Evolutionary conservation across 176 grass and related monocot genomes (phyloP).

Genomic region (Elymus sibiricus): DNA sequence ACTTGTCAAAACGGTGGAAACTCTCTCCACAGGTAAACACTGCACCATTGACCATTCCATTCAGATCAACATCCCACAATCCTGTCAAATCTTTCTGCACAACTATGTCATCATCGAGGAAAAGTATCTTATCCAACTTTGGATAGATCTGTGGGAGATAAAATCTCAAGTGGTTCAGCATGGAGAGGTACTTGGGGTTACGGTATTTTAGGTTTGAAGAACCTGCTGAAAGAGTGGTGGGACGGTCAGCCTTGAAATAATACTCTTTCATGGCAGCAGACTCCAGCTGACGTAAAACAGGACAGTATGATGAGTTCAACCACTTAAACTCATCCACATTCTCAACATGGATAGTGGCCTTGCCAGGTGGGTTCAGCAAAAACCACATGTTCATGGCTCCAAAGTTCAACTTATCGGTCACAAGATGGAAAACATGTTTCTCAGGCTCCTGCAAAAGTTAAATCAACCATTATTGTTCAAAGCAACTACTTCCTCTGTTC

Average conservation of each 20-base stretch:
- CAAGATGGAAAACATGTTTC: constrained; percentile 99
- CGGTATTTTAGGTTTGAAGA: constrained; percentile 91
- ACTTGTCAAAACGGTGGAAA: constrained; percentile 99
- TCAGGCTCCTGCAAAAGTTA: constrained; percentile 72
- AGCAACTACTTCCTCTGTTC: too few species aligned
- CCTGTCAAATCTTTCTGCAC: constrained; percentile 99
- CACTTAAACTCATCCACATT: constrained; percentile 99
- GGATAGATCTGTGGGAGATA: constrained; percentile 98
- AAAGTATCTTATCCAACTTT: constrained; percentile 94
- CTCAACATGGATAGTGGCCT: constrained; percentile 92
- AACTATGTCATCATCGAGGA: constrained; percentile 98
- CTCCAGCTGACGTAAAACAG: constrained; percentile 84
- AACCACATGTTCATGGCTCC: constrained; percentile 99
- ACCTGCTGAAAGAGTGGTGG: constrained; percentile 77
- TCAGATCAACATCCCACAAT: constrained; percentile 95
- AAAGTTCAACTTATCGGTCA: constrained; percentile 98
- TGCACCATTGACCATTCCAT: constrained; percentile 93
- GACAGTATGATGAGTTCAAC: constrained; percentile 98
- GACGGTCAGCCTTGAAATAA: constrained; percentile 96
- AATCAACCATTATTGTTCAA: not conserved
- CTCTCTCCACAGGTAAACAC: constrained; percentile 94
- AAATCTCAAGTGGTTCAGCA: constrained; percentile 97
- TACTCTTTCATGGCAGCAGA: constrained; percentile 98
- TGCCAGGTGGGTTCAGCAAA: constrained; percentile 89
- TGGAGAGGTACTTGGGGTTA: constrained; percentile 97